Percentiles rank a stretch among this genome's conserved stretches.
Evolutionary conservation across 768 basidiomycete genomes (phyloP).

Genomic region (Russula sp.): DNA sequence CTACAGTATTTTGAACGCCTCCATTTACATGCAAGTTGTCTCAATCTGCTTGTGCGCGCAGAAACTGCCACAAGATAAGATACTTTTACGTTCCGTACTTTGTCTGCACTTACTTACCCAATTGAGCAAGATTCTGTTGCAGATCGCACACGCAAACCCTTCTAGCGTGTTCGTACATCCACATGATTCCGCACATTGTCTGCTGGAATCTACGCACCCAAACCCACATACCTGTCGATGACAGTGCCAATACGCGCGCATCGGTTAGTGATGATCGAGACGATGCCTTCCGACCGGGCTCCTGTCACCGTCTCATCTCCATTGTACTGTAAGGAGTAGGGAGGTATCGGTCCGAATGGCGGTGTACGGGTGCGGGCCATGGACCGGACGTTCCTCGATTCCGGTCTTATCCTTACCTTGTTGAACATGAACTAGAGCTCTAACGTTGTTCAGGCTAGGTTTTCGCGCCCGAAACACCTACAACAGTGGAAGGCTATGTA

Average conservation of each 20-base stretch:
- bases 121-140: background rate
- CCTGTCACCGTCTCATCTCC: slow-evolving; percentile 42
- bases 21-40: background rate
- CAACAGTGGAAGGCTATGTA: background rate
- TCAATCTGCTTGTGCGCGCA: background rate
- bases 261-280: slow-evolving; percentile 31
- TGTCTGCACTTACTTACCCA: background rate
- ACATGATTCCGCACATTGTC: background rate
- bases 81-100: background rate
- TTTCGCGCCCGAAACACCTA: background rate
- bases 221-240: slow-evolving; percentile 14
- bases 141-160: background rate
- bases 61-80: background rate
- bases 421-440: slow-evolving; percentile 36
- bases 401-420: slow-evolving; percentile 36
- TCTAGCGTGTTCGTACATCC: background rate
- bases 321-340: slow-evolving; percentile 30
- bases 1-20: background rate
- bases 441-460: slow-evolving; percentile 31
- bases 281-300: slow-evolving; percentile 32
- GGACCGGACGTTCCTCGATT: slow-evolving; percentile 42
- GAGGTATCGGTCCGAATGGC: slow-evolving; percentile 32
- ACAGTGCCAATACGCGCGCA: slow-evolving; percentile 20
- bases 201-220: background rate
- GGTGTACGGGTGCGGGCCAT: slow-evolving; percentile 38